Conservation (phyloP, 768 basidiomycete genomes). For the Boletellus ananiceps region DNA sequence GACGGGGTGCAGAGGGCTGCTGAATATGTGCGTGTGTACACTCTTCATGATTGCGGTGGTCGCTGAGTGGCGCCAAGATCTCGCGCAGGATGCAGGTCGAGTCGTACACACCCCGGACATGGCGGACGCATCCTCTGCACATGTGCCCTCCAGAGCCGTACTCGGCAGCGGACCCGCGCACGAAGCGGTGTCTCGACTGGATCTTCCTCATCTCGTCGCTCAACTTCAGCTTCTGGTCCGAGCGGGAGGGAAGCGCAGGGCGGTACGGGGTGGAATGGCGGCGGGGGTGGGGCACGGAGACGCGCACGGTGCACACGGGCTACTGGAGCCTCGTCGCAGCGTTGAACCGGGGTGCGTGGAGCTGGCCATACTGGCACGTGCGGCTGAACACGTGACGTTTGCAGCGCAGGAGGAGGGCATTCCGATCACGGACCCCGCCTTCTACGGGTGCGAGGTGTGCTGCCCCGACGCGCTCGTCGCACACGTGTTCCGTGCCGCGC, state of each 20-base stretch:
- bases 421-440: conserved; percentile 73
- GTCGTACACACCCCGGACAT: conserved; percentile 74
- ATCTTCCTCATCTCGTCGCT: conserved; percentile 83
- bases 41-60: conserved; percentile 1
- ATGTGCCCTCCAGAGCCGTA: conserved; percentile 67
- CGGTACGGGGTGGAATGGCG: conserved; percentile 81
- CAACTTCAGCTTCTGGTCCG: conserved; percentile 91
- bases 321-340: conserved; percentile 88
- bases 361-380: no score
- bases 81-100: conserved; percentile 51
- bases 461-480: conserved; percentile 71
- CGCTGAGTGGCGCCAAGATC: conserved; percentile 44
- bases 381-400: background rate
- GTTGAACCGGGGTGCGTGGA: conserved; percentile 63
- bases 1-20: conserved; percentile 62
- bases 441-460: conserved; percentile 64
- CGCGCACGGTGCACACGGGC: conserved; percentile 61
- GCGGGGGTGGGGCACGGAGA: conserved; percentile 53
- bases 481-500: conserved; percentile 61
- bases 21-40: conserved; percentile 45
- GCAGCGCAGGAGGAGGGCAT: conserved; percentile 72
- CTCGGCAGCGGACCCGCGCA: conserved; percentile 47
- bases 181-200: conserved; percentile 67
- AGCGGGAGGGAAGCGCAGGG: conserved; percentile 49
- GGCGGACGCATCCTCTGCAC: conserved; percentile 67